Conservation (phyloP, 768 basidiomycete genomes). For the Gloeophyllum trabeum region DNA sequence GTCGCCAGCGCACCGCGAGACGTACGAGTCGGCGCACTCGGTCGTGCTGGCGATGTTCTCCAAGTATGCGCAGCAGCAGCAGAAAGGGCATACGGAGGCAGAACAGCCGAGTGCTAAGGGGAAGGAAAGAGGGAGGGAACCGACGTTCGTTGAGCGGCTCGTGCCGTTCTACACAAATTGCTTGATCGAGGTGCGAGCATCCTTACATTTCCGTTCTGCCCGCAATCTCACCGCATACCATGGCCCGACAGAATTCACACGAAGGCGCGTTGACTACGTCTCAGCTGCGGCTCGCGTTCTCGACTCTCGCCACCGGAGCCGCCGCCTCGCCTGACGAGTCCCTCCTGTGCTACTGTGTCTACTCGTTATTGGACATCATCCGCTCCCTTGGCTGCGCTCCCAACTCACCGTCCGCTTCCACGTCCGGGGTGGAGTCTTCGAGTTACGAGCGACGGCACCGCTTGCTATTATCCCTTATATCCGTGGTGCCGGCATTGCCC, state of each 20-base stretch:
- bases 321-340: slow-evolving; percentile 22
- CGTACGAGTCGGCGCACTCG: slow-evolving; percentile 83
- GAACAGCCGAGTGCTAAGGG: slow-evolving; percentile 4
- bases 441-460: slow-evolving; percentile 29
- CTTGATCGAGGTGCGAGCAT: slow-evolving; percentile 49
- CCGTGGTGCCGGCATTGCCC: slow-evolving; percentile 54
- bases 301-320: slow-evolving; percentile 52
- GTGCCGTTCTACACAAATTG: slow-evolving; percentile 67
- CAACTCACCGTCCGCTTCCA: slow-evolving; percentile 6
- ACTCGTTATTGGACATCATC: slow-evolving; percentile 39
- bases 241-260: slow-evolving; percentile 43
- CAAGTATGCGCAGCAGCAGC: slow-evolving; percentile 33
- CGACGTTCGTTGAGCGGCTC: slow-evolving; percentile 38
- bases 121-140: slow-evolving; percentile 6
- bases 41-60: slow-evolving; percentile 69
- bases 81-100: slow-evolving; percentile 4
- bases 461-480: slow-evolving; percentile 53
- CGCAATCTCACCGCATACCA: neutral
- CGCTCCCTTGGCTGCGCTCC: no score
- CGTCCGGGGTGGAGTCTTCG: no score
- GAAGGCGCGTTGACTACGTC: slow-evolving; percentile 47
- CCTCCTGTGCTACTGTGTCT: slow-evolving; percentile 64
- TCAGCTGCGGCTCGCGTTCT: slow-evolving; percentile 67
- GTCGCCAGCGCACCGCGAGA: slow-evolving; percentile 49
- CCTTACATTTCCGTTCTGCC: neutral